phyloP scores from a whole-genome alignment of 139 green algal species.

The Gonium pectorale region DNA sequence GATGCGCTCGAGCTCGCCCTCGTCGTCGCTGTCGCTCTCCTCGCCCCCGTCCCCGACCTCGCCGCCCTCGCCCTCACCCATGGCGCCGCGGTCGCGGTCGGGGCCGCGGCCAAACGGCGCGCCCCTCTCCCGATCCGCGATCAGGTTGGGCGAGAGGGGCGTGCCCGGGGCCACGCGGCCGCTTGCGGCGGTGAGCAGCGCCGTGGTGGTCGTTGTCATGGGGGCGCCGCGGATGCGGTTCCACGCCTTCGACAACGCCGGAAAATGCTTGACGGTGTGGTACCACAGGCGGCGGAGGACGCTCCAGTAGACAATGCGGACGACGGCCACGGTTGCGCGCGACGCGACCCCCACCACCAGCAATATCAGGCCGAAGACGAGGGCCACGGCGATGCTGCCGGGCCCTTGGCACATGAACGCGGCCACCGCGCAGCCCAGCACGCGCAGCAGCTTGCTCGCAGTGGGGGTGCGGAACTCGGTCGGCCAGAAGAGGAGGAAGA shows the following conservation, averaged over 20 bases:
- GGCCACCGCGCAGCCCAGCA: not conserved
- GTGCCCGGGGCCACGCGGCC: too few species aligned
- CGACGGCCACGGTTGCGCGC: not conserved
- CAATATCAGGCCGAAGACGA: not conserved
- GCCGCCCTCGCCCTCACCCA: too few species aligned
- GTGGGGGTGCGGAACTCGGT: not conserved
- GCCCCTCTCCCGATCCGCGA: too few species aligned
- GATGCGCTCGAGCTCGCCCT: too few species aligned
- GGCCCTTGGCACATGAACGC: constrained; percentile 21
- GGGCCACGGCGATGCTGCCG: constrained; percentile 1
- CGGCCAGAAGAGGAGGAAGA: constrained; percentile 12
- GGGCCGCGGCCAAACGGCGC: too few species aligned
- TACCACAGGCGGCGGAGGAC: not conserved
- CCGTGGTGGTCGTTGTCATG: too few species aligned
- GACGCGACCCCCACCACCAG: not conserved
- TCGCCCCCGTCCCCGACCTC: too few species aligned
- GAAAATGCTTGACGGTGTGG: not conserved
- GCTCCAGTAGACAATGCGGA: constrained; percentile 1
- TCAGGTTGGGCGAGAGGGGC: too few species aligned
- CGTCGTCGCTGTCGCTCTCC: too few species aligned
- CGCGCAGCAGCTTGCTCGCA: not conserved
- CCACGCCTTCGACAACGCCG: not conserved
- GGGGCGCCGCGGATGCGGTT: not conserved
- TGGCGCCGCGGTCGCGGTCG: too few species aligned
- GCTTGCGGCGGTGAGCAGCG: too few species aligned